A percentile compares a stretch with the other conserved stretches of the same genome.
Conservation (phyloP, 2,329 filamentous ascomycete genomes). For the Pseudogymnoascus sp. region DNA sequence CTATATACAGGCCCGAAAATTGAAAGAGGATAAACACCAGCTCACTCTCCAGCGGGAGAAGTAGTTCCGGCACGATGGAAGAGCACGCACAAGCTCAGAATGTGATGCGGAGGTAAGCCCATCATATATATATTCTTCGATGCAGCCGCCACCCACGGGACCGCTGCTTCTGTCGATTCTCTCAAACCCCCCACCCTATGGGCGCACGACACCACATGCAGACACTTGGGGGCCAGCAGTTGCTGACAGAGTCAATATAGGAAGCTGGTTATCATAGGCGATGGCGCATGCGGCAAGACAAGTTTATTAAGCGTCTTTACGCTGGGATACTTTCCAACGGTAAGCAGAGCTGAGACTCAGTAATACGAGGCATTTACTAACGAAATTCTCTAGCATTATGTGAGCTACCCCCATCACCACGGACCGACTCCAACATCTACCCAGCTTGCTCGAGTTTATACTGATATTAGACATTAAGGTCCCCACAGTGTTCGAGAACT, state of each 20-base stretch:
- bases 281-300: constrained; percentile 97
- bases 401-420: constrained; percentile 9
- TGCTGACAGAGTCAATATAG: constrained; percentile 37
- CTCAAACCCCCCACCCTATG: not conserved
- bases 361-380: constrained; percentile 6
- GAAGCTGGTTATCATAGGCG: constrained; percentile 94
- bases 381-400: constrained; percentile 37
- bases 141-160: not conserved
- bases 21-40: not conserved
- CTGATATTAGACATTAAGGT: constrained; percentile 47
- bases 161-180: not conserved
- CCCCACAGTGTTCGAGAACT: constrained; percentile 98
- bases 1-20: not conserved
- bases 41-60: not conserved
- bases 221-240: not conserved
- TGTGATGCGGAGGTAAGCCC: constrained; percentile 38
- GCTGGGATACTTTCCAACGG: constrained; percentile 92
- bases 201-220: not conserved
- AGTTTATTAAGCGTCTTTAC: constrained; percentile 97
- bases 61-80: constrained; percentile 22
- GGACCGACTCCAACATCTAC: constrained; percentile 12
- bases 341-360: constrained; percentile 42
- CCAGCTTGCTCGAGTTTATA: constrained; percentile 12
- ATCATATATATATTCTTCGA: not conserved
- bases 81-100: constrained; percentile 29